phyloP scores from a whole-genome alignment of 2,329 filamentous ascomycete genomes.

The Stemphylium vesicarium region DNA sequence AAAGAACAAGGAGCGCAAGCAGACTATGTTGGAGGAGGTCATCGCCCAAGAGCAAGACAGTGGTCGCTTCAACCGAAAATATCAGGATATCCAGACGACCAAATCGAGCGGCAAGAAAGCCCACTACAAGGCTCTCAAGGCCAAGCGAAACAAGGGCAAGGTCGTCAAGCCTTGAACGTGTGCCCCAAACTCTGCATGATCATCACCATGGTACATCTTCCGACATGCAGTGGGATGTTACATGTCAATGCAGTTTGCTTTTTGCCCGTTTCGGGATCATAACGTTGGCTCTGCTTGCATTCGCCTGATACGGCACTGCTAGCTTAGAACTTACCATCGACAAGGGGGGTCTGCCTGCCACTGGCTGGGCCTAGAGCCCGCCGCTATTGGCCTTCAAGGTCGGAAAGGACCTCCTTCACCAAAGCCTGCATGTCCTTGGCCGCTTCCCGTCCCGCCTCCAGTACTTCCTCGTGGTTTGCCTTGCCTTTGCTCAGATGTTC shows the following conservation, averaged over 20 bases:
- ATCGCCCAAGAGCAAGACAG: slow-evolving; percentile 70
- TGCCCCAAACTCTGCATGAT: not conserved
- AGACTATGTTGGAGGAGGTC: slow-evolving; percentile 84
- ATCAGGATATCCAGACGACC: slow-evolving; percentile 78
- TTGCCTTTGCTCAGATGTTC: slow-evolving; percentile 64
- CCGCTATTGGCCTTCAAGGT: slow-evolving; percentile 39
- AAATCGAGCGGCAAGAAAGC: slow-evolving; percentile 90
- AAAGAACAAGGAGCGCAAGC: slow-evolving; percentile 85
- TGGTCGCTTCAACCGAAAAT: slow-evolving; percentile 84
- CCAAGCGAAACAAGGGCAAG: slow-evolving; percentile 56
- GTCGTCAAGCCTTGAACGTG: slow-evolving; percentile 43
- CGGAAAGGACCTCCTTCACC: slow-evolving; percentile 54
- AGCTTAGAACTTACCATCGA: not conserved
- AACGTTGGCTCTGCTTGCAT: not conserved
- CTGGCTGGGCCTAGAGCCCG: not conserved
- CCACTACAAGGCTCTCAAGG: slow-evolving; percentile 81
- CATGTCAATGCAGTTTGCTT: not conserved
- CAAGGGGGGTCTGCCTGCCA: not conserved
- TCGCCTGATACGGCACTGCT: not conserved
- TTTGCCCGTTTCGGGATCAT: not conserved
- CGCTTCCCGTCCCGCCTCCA: slow-evolving; percentile 65
- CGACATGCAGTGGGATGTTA: not conserved
- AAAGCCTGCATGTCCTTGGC: slow-evolving; percentile 67
- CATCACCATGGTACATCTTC: not conserved
- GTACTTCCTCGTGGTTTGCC: slow-evolving; percentile 69